Evolutionary conservation across 2,329 filamentous ascomycete genomes (phyloP).

Genomic region (Didymella keratinophila): DNA sequence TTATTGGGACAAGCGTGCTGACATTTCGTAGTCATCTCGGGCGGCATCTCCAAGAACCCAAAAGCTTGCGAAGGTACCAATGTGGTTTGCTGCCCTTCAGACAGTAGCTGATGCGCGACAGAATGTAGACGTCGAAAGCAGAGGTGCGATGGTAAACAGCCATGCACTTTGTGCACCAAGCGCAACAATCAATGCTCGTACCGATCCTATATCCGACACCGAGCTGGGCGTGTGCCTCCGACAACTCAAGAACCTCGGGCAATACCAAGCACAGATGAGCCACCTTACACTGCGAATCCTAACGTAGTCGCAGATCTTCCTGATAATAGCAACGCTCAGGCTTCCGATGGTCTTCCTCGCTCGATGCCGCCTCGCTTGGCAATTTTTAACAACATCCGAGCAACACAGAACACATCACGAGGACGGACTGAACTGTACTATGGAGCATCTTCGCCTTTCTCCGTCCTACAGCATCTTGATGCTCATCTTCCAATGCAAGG

Average conservation of each 20-base stretch:
- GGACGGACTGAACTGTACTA: conserved; percentile 18
- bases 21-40: neutral
- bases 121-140: conserved; percentile 19
- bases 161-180: conserved; percentile 10
- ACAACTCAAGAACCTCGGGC: neutral
- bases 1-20: too few species aligned
- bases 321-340: neutral
- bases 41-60: conserved; percentile 14
- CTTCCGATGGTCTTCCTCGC: conserved; percentile 1
- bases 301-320: neutral
- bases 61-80: conserved; percentile 19
- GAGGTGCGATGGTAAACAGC: conserved; percentile 15
- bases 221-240: neutral
- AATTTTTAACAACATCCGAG: conserved; percentile 22
- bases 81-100: neutral
- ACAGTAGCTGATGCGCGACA: neutral
- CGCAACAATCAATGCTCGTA: conserved; percentile 13
- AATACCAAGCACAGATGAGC: neutral
- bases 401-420: conserved; percentile 13
- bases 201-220: conserved; percentile 13
- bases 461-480: conserved; percentile 18
- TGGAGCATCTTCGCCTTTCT: conserved; percentile 19
- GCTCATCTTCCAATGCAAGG: conserved; percentile 17
- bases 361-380: conserved; percentile 14
- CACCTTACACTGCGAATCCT: neutral